Conservation (phyloP, 306 rosid genomes). For the Ormosia emarginata region DNA sequence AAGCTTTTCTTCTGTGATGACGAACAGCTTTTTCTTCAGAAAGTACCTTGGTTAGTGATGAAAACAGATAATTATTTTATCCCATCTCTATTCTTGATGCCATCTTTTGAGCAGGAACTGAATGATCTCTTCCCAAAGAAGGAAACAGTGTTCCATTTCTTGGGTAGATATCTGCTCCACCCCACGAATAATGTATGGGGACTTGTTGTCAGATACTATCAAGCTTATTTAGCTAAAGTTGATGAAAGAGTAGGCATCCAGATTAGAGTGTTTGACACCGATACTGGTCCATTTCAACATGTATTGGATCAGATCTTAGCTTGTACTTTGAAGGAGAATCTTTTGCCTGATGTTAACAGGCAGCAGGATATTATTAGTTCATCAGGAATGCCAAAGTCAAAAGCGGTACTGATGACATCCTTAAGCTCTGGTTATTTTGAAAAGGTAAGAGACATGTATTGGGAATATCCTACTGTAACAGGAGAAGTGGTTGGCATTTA, state of each 20-base stretch:
- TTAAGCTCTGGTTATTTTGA: slow-evolving; percentile 62
- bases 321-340: slow-evolving; percentile 48
- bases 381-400: slow-evolving; percentile 35
- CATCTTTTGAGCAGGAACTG: slow-evolving; percentile 64
- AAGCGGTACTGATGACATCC: slow-evolving; percentile 64
- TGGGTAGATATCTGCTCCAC: slow-evolving; percentile 72
- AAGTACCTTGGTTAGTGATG: slow-evolving; percentile 59
- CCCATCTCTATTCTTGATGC: slow-evolving; percentile 69
- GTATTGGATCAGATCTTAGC: slow-evolving; percentile 68
- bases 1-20: slow-evolving; percentile 80
- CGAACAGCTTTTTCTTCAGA: slow-evolving; percentile 51
- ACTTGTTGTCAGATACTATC: slow-evolving; percentile 57
- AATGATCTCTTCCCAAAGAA: slow-evolving; percentile 62
- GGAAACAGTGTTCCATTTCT: slow-evolving; percentile 67
- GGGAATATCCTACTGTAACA: slow-evolving; percentile 65
- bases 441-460: slow-evolving; percentile 55
- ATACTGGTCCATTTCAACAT: slow-evolving; percentile 63
- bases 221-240: slow-evolving; percentile 57
- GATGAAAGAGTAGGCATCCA: slow-evolving; percentile 77
- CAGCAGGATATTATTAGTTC: slow-evolving; percentile 21
- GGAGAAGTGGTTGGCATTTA: slow-evolving; percentile 56
- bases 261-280: slow-evolving; percentile 62
- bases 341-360: slow-evolving; percentile 50
- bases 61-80: slow-evolving; percentile 67
- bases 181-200: slow-evolving; percentile 74